Evolutionary conservation across 1,284 basidiomycete genomes (phyloP), one percentile per base, ranked within the genome.

Genomic region (Violaceomyces palustris): DNA sequence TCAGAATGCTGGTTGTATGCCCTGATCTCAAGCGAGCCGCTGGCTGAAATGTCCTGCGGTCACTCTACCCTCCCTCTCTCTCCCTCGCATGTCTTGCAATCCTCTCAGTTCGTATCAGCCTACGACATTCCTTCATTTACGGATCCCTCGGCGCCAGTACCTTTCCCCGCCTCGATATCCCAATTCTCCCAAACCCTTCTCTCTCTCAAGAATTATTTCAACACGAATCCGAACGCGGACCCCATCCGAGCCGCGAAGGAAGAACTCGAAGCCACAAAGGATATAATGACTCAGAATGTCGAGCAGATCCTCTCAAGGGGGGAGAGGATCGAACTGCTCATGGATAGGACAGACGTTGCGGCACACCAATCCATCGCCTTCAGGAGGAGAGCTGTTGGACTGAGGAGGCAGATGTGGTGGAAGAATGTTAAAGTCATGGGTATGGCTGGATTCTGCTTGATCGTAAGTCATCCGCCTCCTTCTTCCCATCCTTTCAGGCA

Each of bases 371-470:
- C 92, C 6, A 87, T 88, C n/a, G 90, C 90, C 2, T 99, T 99
- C 77, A 78, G 92, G 35, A 79, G 93, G 39, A 88, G 93, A 3
- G 91, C 92, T 6, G 81, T 90, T 28, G 83, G 80, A 2, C 83
- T 92, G 12, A 78, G 93, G 34, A 79, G 91, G 52, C 84, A 92
- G 73, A 93, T 96, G 86, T 97, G 93, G 88, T 98, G 91, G 91
- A 85, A 65, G 38, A 70, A 66, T 35, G 45, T 37, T 54, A 84
- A 86, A 74, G 82, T 90, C 36, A 70, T 88, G 62, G 82, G 77
- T 2, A 75, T 96, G 29, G 81, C 81, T 33, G 78, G 83, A 8
- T 74, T 91, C 35, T 86, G 92, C 28, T 83, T 76, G 7, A 58
- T 93, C 65, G 86, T 89, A 72, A 77, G 85, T 80, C 8, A 9